These are phyloP conservation scores for Malus fusca DNA, from an alignment of 306 rosid genomes.

Conservation along the genomic window DNA sequence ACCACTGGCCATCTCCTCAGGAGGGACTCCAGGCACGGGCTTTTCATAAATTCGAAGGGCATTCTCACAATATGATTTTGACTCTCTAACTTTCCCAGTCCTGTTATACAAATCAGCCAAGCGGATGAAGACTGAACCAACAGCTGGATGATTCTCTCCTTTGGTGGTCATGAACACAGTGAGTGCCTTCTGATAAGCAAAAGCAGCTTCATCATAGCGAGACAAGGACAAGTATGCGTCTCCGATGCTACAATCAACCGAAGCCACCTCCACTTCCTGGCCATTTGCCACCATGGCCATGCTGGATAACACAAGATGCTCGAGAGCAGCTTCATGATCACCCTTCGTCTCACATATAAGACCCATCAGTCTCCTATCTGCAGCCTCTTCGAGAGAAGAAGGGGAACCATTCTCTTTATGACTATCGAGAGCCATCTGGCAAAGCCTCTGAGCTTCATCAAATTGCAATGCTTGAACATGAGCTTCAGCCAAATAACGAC, in stretches of 20 bases:
- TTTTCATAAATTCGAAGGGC: conserved; percentile 85
- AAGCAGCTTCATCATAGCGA: conserved; percentile 73
- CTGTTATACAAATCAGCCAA: conserved; percentile 73
- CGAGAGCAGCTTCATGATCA: conserved; percentile 82
- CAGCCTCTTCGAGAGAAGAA: conserved; percentile 80
- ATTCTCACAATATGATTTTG: conserved; percentile 67
- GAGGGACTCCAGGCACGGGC: conserved; percentile 58
- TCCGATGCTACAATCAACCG: conserved; percentile 87
- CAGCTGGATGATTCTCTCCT: conserved; percentile 90
- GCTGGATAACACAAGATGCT: conserved; percentile 88
- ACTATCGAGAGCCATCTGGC: conserved; percentile 80
- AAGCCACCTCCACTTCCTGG: conserved; percentile 79
- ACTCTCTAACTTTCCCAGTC: conserved; percentile 73
- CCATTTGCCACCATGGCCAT: conserved; percentile 84
- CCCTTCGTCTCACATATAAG: conserved; percentile 89
- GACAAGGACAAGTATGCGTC: conserved; percentile 74
- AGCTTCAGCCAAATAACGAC: conserved; percentile 90
- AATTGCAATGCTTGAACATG: conserved; percentile 81
- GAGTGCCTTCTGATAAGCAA: conserved; percentile 81
- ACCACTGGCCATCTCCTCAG: conserved; percentile 81
- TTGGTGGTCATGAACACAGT: conserved; percentile 65
- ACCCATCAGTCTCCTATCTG: conserved; percentile 93
- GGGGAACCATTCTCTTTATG: conserved; percentile 61
- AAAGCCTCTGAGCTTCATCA: conserved; percentile 72
- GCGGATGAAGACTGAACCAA: conserved; percentile 70